Conservation (phyloP, 2,329 filamentous ascomycete species). For the Dothidotthia symphoricarpi region DNA sequence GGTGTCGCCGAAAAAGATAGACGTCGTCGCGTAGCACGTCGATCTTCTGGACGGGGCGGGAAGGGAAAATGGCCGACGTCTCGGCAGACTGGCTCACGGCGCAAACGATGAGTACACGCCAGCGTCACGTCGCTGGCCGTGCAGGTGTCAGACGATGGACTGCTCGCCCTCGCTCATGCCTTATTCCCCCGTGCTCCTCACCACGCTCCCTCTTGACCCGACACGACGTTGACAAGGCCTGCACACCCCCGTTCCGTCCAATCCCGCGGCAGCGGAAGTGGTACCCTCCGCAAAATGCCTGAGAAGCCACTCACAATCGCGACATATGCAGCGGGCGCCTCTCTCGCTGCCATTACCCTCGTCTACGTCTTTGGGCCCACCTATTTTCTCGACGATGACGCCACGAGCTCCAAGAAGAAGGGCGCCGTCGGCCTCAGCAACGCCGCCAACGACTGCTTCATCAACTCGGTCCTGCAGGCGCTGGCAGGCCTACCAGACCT, state of each 20-base stretch:
- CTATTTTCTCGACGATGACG: constrained; percentile 85
- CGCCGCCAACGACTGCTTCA: constrained; percentile 78
- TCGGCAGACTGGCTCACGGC: constrained; percentile 23
- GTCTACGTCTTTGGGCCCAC: constrained; percentile 99
- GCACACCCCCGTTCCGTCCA: constrained; percentile 22
- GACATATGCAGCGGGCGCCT: constrained; percentile 92
- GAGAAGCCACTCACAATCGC: constrained; percentile 80
- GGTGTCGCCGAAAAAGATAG: constrained; percentile 6
- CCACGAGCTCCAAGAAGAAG: constrained; percentile 63
- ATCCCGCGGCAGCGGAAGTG: constrained; percentile 23
- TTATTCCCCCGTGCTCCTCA: neutral
- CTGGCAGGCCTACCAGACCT: constrained; percentile 87
- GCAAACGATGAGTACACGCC: constrained; percentile 31
- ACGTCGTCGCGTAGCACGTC: too few relatives aligned
- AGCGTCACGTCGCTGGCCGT: constrained; percentile 16
- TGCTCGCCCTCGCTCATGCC: constrained; percentile 1
- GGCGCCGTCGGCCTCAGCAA: constrained; percentile 85
- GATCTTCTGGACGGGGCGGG: constrained; percentile 11
- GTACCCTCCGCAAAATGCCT: constrained; percentile 59
- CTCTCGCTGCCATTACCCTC: constrained; percentile 87
- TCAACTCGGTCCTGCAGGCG: constrained; percentile 93
- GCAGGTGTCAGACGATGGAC: constrained; percentile 32
- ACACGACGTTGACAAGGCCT: constrained; percentile 1
- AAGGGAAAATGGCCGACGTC: constrained; percentile 9
- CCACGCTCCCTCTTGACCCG: constrained; percentile 1